Evolutionary conservation across 305 asterid genomes (phyloP).

Genomic region (Fraxinus floribunda): DNA sequence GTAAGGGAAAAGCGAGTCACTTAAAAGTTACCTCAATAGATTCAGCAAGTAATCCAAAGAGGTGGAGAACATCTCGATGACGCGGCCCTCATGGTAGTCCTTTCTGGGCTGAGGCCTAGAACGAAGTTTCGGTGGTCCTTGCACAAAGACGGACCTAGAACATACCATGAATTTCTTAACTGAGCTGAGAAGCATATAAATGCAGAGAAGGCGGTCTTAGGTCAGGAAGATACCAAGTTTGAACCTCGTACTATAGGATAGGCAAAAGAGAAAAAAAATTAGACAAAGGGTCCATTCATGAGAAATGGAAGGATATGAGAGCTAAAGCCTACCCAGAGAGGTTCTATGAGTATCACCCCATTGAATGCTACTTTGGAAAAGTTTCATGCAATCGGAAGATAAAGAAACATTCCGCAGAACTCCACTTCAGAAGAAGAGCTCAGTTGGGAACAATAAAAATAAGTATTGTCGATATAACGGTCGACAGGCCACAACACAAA

Average conservation of each 20-base stretch:
- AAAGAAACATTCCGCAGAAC: not conserved
- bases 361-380: not conserved
- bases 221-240: too few relatives aligned
- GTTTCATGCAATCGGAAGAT: not conserved
- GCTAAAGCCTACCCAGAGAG: not conserved
- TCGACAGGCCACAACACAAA: not conserved
- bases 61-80: not conserved
- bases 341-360: not conserved
- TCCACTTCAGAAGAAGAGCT: not conserved
- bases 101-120: not conserved
- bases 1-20: not conserved
- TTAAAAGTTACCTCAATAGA: not conserved
- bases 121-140: not conserved
- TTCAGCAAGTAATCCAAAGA: not conserved
- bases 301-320: not conserved
- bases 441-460: not conserved
- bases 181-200: not conserved
- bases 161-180: not conserved
- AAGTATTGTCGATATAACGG: not conserved
- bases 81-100: not conserved
- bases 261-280: not conserved
- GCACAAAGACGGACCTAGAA: too few relatives aligned
- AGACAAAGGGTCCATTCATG: not conserved
- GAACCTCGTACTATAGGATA: too few relatives aligned
- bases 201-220: not conserved